Evolutionary conservation across 306 rosid species (phyloP).

Genomic region (Geum urbanum): DNA sequence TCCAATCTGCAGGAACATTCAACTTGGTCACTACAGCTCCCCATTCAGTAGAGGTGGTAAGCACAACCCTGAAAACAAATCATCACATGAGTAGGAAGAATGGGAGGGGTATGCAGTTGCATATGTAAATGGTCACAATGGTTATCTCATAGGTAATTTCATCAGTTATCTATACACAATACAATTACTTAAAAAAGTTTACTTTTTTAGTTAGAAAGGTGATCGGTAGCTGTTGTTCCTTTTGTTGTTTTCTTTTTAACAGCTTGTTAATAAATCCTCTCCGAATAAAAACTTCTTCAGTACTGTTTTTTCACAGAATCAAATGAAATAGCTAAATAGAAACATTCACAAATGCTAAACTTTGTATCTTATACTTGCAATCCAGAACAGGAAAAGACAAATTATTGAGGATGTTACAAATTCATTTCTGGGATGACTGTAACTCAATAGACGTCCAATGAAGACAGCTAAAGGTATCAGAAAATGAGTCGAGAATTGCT

Average conservation of each 20-base stretch:
- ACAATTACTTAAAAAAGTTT: neutral
- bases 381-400: neutral
- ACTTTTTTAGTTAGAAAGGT: neutral
- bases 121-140: neutral
- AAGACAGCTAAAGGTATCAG: neutral
- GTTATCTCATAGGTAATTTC: neutral
- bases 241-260: too few species aligned
- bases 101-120: neutral
- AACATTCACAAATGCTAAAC: neutral
- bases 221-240: too few species aligned
- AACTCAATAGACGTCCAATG: neutral
- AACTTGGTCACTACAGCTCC: slow-evolving; percentile 85
- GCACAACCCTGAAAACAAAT: slow-evolving; percentile 61
- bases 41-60: slow-evolving; percentile 76
- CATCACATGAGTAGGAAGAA: neutral
- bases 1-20: slow-evolving; percentile 92
- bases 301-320: neutral
- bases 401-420: neutral
- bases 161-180: neutral
- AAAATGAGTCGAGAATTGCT: neutral
- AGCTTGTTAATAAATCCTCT: too few species aligned
- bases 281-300: too few species aligned
- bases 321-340: neutral
- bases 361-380: neutral
- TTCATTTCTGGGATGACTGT: neutral